Evolutionary conservation across 2,329 filamentous ascomycete species (phyloP), one percentile per base, ranked within the genome.

Genomic region (Knufia petricola): DNA sequence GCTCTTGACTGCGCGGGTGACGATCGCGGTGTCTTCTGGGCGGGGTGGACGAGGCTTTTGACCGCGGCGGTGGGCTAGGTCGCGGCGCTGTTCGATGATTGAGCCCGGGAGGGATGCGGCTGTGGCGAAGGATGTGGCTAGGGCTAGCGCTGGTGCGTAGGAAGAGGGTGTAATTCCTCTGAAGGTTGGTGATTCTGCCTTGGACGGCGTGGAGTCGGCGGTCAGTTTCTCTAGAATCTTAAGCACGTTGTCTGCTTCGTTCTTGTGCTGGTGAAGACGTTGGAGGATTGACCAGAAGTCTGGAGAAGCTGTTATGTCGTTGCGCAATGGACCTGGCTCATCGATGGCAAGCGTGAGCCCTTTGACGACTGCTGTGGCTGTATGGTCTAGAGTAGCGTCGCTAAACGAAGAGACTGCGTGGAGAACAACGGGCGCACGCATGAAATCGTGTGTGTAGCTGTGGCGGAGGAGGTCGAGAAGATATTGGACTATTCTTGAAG

Each of bases 271-370:
- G 40, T 86, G 81, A 15, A 98, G 71, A 26, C 81, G 78, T 52
- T 87, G 82, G 46, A 98, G 72, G 12, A 95, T 85, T 3, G 84
- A 84, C 92, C 92, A 98, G 65, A 98, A 96, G 62, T 98, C 92
- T 0, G 92, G 92, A 15, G 90, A 96, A 12, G 87, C 90, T 67
- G 94, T 94, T 57, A 96, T 85, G 67, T 96, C 90, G 57, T 86
- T 95, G 50, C 87, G 81, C 23, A 98, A 71, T 10, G 85, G 80
- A 21, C 82, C 81, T 0, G 87, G 80, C 51, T 84, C 79, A 45
- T 84, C 81, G 56, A 95, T 85, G 59, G 89, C 95, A 38, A 82
- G 74, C 38, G 82, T 78, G 21, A 98, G 71, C 0, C 90, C 90
- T 58, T 85, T 82, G 15, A 95, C 72, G 1, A 94, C 79, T 3